Conservation (phyloP, 257 asterid species). For the Petunia axillaris region DNA sequence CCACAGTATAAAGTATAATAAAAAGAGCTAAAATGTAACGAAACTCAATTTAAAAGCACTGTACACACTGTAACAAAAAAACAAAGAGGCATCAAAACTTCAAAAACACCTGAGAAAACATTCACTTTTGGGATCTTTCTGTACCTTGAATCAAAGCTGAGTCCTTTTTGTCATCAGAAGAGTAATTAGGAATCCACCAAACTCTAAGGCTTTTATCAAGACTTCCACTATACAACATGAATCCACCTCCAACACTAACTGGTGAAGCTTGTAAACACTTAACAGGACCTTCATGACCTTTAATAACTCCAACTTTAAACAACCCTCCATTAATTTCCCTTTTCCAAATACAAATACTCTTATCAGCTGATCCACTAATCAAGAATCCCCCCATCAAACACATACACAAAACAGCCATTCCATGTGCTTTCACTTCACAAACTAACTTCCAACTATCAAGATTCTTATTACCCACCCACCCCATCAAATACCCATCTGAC, state of each 20-base stretch:
- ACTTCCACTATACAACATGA: slow-evolving; percentile 83
- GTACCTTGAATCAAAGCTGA: not conserved
- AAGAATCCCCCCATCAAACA: slow-evolving; percentile 51
- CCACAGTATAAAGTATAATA: not conserved
- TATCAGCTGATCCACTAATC: slow-evolving; percentile 80
- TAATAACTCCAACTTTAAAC: slow-evolving; percentile 49
- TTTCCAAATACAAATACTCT: slow-evolving; percentile 63
- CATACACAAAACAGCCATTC: slow-evolving; percentile 75
- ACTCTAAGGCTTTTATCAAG: slow-evolving; percentile 75
- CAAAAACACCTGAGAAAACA: not conserved
- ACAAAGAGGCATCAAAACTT: not conserved
- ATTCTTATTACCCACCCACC: slow-evolving; percentile 52
- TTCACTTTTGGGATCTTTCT: not conserved
- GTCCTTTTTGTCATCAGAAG: slow-evolving; percentile 7
- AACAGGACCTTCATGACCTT: slow-evolving; percentile 81
- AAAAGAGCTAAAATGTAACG: no score
- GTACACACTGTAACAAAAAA: not conserved
- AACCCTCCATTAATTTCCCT: slow-evolving; percentile 54
- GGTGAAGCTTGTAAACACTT: slow-evolving; percentile 75
- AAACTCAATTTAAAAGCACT: not conserved
- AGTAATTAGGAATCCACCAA: slow-evolving; percentile 77
- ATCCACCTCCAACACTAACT: slow-evolving; percentile 65
- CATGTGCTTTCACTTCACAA: slow-evolving; percentile 71
- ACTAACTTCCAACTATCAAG: slow-evolving; percentile 43
- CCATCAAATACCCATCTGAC: slow-evolving; percentile 75